These are phyloP conservation scores for Trichophyton equinum DNA, from an alignment of 2,329 filamentous ascomycete genomes.

Conservation along the genomic window DNA sequence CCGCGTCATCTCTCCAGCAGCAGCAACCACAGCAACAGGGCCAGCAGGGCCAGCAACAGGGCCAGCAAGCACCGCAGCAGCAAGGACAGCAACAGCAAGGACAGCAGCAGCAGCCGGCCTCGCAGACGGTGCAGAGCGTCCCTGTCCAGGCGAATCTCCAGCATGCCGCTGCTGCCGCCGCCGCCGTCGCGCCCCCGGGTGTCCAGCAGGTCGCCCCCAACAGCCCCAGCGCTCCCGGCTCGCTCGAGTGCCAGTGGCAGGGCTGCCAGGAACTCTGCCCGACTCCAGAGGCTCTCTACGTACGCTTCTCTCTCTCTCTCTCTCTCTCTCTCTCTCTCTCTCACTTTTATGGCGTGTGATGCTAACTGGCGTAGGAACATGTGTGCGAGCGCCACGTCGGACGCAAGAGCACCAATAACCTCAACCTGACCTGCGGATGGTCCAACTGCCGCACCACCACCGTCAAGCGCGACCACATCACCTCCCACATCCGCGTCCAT, in stretches of 20 bases:
- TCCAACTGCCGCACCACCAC: conserved; percentile 91
- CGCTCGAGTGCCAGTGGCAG: conserved; percentile 48
- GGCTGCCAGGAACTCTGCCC: conserved; percentile 48
- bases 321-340: not conserved
- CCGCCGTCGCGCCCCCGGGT: conserved; percentile 26
- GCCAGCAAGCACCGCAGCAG: conserved; percentile 7
- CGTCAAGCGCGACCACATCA: conserved; percentile 98
- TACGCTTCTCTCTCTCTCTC: conserved; percentile 24
- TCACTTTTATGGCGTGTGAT: not conserved
- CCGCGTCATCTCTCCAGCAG: conserved; percentile 11
- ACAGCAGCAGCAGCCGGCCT: conserved; percentile 13
- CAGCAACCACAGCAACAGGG: conserved; percentile 12
- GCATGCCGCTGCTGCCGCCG: conserved; percentile 23
- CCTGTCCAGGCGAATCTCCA: conserved; percentile 19
- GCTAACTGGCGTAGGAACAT: conserved; percentile 57
- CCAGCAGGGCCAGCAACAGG: not conserved
- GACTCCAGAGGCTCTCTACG: conserved; percentile 50
- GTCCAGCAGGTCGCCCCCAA: conserved; percentile 16
- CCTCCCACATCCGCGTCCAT: conserved; percentile 94
- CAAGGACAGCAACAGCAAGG: not conserved
- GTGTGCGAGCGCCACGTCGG: conserved; percentile 97
- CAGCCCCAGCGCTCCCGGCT: conserved; percentile 21
- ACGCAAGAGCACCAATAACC: conserved; percentile 97
- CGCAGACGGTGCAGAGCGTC: conserved; percentile 13
- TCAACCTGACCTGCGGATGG: conserved; percentile 96